Base-by-base conservation (phyloP, 116 monocot genomes). In the Dioscorea cayenensis region DNA sequence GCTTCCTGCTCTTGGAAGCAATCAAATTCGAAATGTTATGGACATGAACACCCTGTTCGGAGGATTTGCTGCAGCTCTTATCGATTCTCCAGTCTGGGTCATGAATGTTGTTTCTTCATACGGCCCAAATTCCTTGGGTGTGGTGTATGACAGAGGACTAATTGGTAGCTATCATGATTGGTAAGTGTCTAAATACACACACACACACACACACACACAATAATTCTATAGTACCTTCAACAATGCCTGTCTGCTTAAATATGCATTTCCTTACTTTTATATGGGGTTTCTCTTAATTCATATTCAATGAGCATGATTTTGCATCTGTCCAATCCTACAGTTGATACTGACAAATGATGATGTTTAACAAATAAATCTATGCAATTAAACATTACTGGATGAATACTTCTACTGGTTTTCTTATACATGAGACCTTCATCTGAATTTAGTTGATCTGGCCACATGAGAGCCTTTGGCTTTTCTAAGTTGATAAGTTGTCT, bases 31-130 rank as follows among this genome's bases (percentile, higher is more conserved):
- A 32, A 95, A 95, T 75, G 85, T 89, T 11, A 95, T 95, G 95
- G 95, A 95, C 71, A 91, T 95, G 92, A 91, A 89, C 52, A 92
- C 95, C 13, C 66, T 95, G 63, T 95, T 82, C 78, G 95, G 92
- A 62, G 95, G 95, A 48, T 86, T 95, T 73, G 92, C 92, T 23
- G 92, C 92, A 12, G 83, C 89, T 18, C 81, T 95, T n/a, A 72
- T 80, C 36, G 76, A 70, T 25, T 76, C 77, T 62, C 95, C 95
- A 49, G 14, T 87, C 13, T 95, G 95, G 95, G 95, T 95, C 49
- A 95, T 95, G 95, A 95, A 95, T 75, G 89, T 92, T 59, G 95
- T 89, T 60, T 95, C 95, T 20, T 81, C 92, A 23, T 92, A 92
- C 73, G 89, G 95, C 22, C n/a, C 72, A 28, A 89, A 83, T 69